Evolutionary conservation across 2,329 filamentous ascomycete species (phyloP).

Genomic region (Fusarium tjaetaba): DNA sequence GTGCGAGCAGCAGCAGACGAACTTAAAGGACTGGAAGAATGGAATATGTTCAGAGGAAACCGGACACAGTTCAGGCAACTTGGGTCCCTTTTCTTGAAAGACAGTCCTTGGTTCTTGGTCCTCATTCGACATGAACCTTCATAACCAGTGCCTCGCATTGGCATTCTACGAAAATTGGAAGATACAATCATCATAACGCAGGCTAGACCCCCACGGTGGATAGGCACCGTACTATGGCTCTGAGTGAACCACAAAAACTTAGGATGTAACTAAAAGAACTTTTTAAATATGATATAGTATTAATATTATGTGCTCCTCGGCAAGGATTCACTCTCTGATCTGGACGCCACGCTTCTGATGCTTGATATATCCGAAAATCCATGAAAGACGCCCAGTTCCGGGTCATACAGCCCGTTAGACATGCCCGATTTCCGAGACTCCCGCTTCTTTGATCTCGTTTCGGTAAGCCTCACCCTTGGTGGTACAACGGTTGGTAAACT

Average conservation of each 20-base stretch:
- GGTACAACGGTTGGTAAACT: not conserved
- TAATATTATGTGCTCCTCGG: not conserved
- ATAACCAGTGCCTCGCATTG: not conserved
- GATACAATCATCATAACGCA: accelerated
- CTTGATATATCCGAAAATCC: conserved; percentile 17
- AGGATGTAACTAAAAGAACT: accelerated
- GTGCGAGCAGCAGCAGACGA: not conserved
- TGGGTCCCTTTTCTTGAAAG: not conserved
- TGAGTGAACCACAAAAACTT: accelerated
- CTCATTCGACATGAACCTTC: not conserved
- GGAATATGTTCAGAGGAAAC: accelerated
- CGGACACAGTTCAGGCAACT: accelerated
- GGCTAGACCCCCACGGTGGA: not conserved
- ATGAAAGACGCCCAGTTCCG: conserved; percentile 2
- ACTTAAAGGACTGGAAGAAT: accelerated
- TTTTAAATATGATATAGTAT: accelerated
- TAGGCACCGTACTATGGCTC: not conserved
- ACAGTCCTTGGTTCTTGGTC: not conserved
- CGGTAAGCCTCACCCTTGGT: not conserved
- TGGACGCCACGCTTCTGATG: conserved; percentile 1
- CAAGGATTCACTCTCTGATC: not conserved
- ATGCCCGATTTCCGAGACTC: conserved; percentile 3
- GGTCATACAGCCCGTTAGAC: not conserved
- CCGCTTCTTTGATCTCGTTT: not conserved
- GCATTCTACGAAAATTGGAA: not conserved